Evolutionary conservation across 371 early-diverging fungal genomes (phyloP).

Genomic region (Mortierella sp.): DNA sequence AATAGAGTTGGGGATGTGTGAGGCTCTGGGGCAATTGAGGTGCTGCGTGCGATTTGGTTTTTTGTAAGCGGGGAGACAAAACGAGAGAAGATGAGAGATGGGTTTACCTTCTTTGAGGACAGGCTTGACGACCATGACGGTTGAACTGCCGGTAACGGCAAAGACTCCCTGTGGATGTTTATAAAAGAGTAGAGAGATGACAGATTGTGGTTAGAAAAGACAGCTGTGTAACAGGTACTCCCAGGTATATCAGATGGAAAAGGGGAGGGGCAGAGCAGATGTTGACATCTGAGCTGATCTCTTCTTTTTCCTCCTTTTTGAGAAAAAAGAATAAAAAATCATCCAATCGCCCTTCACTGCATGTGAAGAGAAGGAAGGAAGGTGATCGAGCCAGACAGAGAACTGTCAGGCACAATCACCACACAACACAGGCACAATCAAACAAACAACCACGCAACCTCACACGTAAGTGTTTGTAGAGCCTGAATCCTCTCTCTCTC

Average conservation of each 20-base stretch:
- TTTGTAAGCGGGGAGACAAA: neutral
- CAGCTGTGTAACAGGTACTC: neutral
- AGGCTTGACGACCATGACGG: conserved; percentile 64
- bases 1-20: neutral
- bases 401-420: neutral
- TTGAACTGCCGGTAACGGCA: conserved; percentile 67
- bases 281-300: neutral
- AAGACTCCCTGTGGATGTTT: conserved; percentile 56
- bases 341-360: conserved; percentile 2
- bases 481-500: neutral
- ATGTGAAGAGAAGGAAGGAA: neutral
- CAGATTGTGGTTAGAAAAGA: neutral
- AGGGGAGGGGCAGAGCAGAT: neutral
- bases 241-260: neutral
- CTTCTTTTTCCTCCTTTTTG: neutral
- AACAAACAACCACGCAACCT: neutral
- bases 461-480: neutral
- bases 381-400: neutral
- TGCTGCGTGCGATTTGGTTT: neutral
- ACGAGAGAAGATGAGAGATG: conserved; percentile 1
- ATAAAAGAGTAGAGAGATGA: neutral
- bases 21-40: neutral
- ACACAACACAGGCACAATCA: neutral
- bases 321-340: neutral
- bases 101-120: conserved; percentile 54